Evolutionary conservation across 2,329 filamentous ascomycete genomes (phyloP).

Genomic region (Colletotrichum scovillei): DNA sequence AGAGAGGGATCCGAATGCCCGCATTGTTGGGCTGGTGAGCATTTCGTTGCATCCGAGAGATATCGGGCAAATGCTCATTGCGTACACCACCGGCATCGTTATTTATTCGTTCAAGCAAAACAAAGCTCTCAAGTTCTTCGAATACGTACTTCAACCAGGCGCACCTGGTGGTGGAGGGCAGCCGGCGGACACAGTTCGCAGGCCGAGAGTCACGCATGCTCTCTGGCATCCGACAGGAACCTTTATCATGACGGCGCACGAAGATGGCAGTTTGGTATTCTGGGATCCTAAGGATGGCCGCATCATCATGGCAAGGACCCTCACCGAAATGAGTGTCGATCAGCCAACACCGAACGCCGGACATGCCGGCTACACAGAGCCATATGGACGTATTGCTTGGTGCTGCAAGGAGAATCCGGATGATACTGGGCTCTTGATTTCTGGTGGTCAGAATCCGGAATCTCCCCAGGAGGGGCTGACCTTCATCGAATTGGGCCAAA

Average conservation of each 20-base stretch:
- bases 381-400: slow-evolving; percentile 85
- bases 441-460: slow-evolving; percentile 79
- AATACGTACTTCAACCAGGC: slow-evolving; percentile 84
- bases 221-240: slow-evolving; percentile 96
- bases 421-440: slow-evolving; percentile 88
- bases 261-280: slow-evolving; percentile 91
- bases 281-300: slow-evolving; percentile 94
- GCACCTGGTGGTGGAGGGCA: slow-evolving; percentile 84
- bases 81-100: slow-evolving; percentile 88
- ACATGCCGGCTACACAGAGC: slow-evolving; percentile 73
- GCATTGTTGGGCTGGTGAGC: slow-evolving; percentile 74
- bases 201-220: slow-evolving; percentile 82
- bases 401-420: slow-evolving; percentile 95
- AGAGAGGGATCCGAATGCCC: slow-evolving; percentile 75
- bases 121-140: slow-evolving; percentile 79
- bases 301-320: slow-evolving; percentile 83
- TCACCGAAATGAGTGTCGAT: slow-evolving; percentile 80
- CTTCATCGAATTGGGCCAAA: slow-evolving; percentile 89
- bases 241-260: slow-evolving; percentile 86
- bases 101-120: slow-evolving; percentile 97
- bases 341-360: slow-evolving; percentile 66
- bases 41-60: slow-evolving; percentile 91
- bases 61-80: slow-evolving; percentile 89
- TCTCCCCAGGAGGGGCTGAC: slow-evolving; percentile 81
- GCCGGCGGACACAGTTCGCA: slow-evolving; percentile 70